Conservation (phyloP, 1,284 basidiomycete genomes). For the Leucoagaricus sp. region DNA sequence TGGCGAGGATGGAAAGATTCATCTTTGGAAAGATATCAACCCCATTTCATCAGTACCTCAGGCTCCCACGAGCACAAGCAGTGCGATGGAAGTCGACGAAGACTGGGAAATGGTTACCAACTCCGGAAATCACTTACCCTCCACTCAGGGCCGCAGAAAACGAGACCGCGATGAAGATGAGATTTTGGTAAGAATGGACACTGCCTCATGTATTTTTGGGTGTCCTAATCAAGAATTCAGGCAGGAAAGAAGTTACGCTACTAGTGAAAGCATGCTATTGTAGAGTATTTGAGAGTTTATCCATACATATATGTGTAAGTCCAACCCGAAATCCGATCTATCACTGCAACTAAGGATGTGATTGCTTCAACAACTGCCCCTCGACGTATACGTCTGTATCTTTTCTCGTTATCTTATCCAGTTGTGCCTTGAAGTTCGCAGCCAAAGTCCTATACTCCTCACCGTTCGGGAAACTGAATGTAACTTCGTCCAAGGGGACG, state of each 20-base stretch:
- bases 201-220: not conserved
- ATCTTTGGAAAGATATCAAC: slow-evolving; percentile 44
- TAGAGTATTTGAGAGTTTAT: not conserved
- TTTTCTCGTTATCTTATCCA: too few species aligned
- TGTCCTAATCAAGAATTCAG: not conserved
- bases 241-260: slow-evolving; percentile 9
- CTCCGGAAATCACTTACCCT: slow-evolving; percentile 4
- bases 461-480: too few species aligned
- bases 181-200: not conserved
- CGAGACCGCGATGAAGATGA: slow-evolving; percentile 7
- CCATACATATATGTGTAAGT: too few species aligned
- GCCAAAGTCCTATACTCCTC: too few species aligned
- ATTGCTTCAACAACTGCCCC: too few species aligned
- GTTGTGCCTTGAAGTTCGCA: too few species aligned
- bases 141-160: not conserved
- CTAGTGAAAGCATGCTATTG: not conserved
- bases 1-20: slow-evolving; percentile 61
- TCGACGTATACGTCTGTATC: too few species aligned
- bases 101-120: slow-evolving; percentile 19
- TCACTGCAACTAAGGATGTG: too few species aligned
- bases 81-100: slow-evolving; percentile 16
- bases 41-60: not conserved
- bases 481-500: too few species aligned
- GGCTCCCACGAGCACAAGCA: slow-evolving; percentile 18
- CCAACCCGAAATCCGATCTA: too few species aligned